phyloP scores from a whole-genome alignment of 164 flowering plant genomes.

The Tetrastigma voinierianum region DNA sequence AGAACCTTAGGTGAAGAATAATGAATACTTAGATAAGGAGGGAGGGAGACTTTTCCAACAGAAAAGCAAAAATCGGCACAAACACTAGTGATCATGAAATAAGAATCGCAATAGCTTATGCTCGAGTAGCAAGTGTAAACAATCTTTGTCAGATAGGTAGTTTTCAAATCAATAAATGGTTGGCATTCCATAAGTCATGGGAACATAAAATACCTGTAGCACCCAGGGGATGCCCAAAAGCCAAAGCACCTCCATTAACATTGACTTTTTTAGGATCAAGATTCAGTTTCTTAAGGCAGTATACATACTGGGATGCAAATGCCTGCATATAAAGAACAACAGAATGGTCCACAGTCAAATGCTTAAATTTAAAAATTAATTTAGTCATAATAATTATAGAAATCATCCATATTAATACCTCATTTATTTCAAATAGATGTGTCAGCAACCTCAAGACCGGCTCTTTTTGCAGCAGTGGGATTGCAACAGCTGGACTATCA shows the following conservation, averaged over 20 bases:
- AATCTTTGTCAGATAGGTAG: not conserved
- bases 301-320: conserved; percentile 71
- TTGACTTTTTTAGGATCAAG: conserved; percentile 57
- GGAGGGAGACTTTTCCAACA: no score
- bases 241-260: conserved; percentile 83
- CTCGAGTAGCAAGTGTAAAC: not conserved
- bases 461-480: conserved; percentile 54
- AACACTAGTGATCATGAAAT: not conserved
- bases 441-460: conserved; percentile 60
- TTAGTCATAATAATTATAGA: not conserved
- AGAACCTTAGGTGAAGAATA: no score
- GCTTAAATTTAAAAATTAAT: not conserved
- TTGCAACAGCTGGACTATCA: no score
- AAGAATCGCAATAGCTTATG: not conserved
- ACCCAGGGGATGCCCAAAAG: conserved; percentile 70
- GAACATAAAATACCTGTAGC: conserved; percentile 47
- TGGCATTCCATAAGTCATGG: not conserved
- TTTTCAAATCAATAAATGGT: not conserved
- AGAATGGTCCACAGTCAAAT: not conserved
- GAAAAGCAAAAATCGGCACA: no score
- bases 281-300: conserved; percentile 49
- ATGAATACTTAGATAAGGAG: no score
- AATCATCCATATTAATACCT: conserved; percentile 35
- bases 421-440: conserved; percentile 75
- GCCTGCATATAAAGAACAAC: conserved; percentile 39